Evolutionary conservation across 2,329 filamentous ascomycete genomes (phyloP).

Genomic region (Aspergillus clavatus): DNA sequence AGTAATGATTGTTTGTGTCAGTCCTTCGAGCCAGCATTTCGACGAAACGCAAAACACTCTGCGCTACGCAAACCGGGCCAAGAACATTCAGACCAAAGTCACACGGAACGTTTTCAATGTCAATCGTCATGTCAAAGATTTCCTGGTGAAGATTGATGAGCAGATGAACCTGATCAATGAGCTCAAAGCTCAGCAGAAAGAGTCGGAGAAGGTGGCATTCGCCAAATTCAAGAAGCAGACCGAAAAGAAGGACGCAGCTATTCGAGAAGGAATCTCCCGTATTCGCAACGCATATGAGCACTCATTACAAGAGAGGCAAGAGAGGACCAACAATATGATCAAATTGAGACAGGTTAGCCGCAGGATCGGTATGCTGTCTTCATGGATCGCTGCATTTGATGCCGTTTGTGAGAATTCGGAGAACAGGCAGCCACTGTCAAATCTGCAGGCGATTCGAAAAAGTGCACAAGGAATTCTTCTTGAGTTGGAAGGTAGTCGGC

Average conservation of each 20-base stretch:
- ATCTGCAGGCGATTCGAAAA: constrained; percentile 71
- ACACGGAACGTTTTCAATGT: constrained; percentile 99
- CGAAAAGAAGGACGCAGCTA: constrained; percentile 72
- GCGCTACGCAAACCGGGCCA: constrained; percentile 93
- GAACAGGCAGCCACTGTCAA: constrained; percentile 61
- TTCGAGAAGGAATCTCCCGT: constrained; percentile 72
- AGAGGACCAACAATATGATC: constrained; percentile 74
- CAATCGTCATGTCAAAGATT: constrained; percentile 98
- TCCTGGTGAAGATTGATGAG: constrained; percentile 98
- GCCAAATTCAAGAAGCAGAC: constrained; percentile 86
- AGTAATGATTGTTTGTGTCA: constrained; percentile 99
- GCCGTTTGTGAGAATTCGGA: constrained; percentile 68
- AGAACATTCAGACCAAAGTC: constrained; percentile 99
- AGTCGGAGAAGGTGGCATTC: constrained; percentile 75
- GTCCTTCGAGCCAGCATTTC: constrained; percentile 91
- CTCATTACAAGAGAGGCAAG: constrained; percentile 68
- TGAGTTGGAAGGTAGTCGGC: constrained; percentile 83
- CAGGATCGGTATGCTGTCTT: constrained; percentile 77
- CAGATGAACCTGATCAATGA: constrained; percentile 97
- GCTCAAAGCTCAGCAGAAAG: constrained; percentile 85
- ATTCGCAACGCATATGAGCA: constrained; percentile 82
- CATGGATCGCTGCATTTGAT: constrained; percentile 92
- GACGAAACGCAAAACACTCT: constrained; percentile 98
- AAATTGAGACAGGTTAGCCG: constrained; percentile 77
- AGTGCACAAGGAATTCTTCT: constrained; percentile 82